Conservation (phyloP, 2,329 filamentous ascomycete species). For the Hypoxylon sp. region DNA sequence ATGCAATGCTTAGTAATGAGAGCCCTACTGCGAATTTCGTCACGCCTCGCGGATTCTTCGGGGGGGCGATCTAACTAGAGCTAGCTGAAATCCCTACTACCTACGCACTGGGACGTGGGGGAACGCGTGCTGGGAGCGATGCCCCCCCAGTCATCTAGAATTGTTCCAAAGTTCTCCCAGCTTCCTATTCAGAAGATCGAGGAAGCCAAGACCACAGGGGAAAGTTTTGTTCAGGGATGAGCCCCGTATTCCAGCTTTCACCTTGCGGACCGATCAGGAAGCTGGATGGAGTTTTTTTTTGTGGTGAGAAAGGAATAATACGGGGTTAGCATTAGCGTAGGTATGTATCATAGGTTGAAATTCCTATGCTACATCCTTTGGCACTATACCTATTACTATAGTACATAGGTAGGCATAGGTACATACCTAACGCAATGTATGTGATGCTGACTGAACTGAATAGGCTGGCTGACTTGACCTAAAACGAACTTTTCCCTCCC, state of each 20-base stretch:
- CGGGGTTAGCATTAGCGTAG: no score
- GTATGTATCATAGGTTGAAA: no score
- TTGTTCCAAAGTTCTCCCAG: conserved; percentile 22
- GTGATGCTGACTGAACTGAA: no score
- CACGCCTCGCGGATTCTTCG: conserved; percentile 9
- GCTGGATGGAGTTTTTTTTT: no score
- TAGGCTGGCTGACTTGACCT: no score
- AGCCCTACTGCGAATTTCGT: conserved; percentile 15
- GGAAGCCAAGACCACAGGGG: conserved; percentile 21
- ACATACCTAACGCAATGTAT: no score
- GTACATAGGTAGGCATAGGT: no score
- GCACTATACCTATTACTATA: no score
- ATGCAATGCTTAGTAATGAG: conserved; percentile 1
- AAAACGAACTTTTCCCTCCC: conserved; percentile 11
- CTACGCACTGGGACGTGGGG: conserved; percentile 5
- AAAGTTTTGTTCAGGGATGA: conserved; percentile 9
- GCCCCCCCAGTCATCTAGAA: conserved; percentile 24
- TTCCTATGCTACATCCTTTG: no score
- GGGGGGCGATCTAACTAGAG: no score
- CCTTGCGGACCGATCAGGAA: conserved; percentile 26
- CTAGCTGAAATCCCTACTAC: no score
- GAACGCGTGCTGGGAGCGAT: conserved; percentile 20
- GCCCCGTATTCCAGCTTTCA: conserved; percentile 21
- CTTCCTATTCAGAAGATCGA: conserved; percentile 18
- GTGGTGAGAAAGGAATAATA: no score